Evolutionary conservation across 2,329 filamentous ascomycete genomes (phyloP).

Genomic region (Phialemonium atrogriseum): DNA sequence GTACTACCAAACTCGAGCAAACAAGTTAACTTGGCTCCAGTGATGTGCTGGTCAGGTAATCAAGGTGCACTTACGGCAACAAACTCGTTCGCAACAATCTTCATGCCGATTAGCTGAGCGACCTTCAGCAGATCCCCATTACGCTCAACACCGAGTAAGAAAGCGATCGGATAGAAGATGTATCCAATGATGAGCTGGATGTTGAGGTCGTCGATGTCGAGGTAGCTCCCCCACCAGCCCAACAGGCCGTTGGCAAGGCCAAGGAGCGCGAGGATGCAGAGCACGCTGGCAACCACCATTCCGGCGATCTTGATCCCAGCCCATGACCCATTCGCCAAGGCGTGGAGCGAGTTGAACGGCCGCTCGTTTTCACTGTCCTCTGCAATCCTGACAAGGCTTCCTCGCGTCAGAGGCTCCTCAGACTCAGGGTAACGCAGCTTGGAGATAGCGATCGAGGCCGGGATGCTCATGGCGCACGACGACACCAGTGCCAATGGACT

Average conservation of each 20-base stretch:
- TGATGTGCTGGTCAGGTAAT: not conserved
- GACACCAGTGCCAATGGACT: slow-evolving; percentile 81
- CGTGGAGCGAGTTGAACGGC: slow-evolving; percentile 74
- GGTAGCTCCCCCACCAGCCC: slow-evolving; percentile 76
- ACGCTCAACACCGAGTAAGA: slow-evolving; percentile 71
- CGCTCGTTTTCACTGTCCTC: slow-evolving; percentile 70
- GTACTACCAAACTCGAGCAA: too few species aligned
- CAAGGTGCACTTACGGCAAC: slow-evolving; percentile 59
- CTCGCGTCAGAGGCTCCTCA: slow-evolving; percentile 77
- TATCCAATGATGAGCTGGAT: slow-evolving; percentile 72
- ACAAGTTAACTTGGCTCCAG: too few species aligned
- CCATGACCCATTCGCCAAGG: slow-evolving; percentile 79
- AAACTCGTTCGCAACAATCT: slow-evolving; percentile 83
- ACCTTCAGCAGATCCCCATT: slow-evolving; percentile 60
- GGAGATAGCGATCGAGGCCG: slow-evolving; percentile 78
- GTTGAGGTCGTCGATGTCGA: slow-evolving; percentile 64
- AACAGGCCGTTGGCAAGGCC: slow-evolving; percentile 68
- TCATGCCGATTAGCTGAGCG: slow-evolving; percentile 66
- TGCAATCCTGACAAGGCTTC: slow-evolving; percentile 71
- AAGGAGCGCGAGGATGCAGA: slow-evolving; percentile 75
- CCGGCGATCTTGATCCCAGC: slow-evolving; percentile 79
- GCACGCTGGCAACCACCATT: slow-evolving; percentile 71
- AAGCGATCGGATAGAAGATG: slow-evolving; percentile 68
- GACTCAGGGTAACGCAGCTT: slow-evolving; percentile 86
- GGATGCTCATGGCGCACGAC: slow-evolving; percentile 93